Conservation (phyloP, 192 early-diverging fungal species). For the Geranomyces michiganensis region DNA sequence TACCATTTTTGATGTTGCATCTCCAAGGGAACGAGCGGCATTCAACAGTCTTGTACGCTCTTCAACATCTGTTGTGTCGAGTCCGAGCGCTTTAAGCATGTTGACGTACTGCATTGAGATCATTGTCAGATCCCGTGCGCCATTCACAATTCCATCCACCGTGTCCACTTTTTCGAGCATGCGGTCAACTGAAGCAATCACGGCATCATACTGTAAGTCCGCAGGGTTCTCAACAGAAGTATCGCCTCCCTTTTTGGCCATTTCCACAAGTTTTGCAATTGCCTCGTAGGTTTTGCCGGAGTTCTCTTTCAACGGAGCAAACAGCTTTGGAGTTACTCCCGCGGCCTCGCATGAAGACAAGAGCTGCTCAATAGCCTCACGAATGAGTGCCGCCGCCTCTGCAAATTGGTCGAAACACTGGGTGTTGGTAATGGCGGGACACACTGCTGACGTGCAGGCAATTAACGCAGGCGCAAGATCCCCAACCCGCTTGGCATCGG, state of each 20-base stretch:
- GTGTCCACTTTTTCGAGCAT: slow-evolving; percentile 42
- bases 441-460: slow-evolving; percentile 44
- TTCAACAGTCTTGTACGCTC: slow-evolving; percentile 41
- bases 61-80: slow-evolving; percentile 34
- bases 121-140: slow-evolving; percentile 53
- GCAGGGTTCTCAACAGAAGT: slow-evolving; percentile 36
- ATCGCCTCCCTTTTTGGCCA: slow-evolving; percentile 38
- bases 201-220: slow-evolving; percentile 48
- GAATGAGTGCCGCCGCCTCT: slow-evolving; percentile 47
- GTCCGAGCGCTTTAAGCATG: slow-evolving; percentile 46
- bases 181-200: slow-evolving; percentile 42
- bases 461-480: slow-evolving; percentile 42
- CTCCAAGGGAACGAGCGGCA: slow-evolving; percentile 44
- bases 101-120: slow-evolving; percentile 53
- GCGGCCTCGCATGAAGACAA: slow-evolving; percentile 22
- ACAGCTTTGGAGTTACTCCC: slow-evolving; percentile 29
- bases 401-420: slow-evolving; percentile 56
- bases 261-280: slow-evolving; percentile 53
- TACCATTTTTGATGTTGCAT: slow-evolving; percentile 53
- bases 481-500: slow-evolving; percentile 38
- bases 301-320: slow-evolving; percentile 42
- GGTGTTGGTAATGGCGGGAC: slow-evolving; percentile 42
- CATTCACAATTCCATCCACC: slow-evolving; percentile 47
- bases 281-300: slow-evolving; percentile 46
- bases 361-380: slow-evolving; percentile 38